Conservation (phyloP, 306 rosid genomes). For the Citrullus colocynthis region DNA sequence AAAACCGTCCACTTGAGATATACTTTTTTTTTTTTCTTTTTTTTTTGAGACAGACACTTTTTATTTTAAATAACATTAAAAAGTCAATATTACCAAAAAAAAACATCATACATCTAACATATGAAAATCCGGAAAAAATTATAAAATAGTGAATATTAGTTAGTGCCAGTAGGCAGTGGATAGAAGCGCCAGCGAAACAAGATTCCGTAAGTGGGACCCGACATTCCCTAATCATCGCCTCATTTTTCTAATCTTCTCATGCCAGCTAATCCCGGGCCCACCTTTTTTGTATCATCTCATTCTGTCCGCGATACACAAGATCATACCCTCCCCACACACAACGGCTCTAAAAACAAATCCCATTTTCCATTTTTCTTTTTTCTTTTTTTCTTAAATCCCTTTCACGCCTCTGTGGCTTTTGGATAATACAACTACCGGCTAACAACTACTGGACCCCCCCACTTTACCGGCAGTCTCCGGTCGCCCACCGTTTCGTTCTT, state of each 20-base stretch:
- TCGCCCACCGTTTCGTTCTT: neutral
- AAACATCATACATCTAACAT: too few relatives aligned
- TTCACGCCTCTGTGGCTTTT: neutral
- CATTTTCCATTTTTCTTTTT: neutral
- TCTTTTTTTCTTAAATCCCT: too few relatives aligned
- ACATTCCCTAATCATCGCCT: neutral
- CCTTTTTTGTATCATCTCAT: neutral
- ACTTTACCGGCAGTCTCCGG: neutral
- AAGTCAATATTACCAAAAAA: too few relatives aligned
- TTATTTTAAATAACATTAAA: too few relatives aligned
- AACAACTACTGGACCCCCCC: neutral
- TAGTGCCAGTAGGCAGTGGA: neutral
- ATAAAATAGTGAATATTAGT: constrained; percentile 3
- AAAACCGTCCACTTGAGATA: too few relatives aligned
- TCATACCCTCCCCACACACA: neutral
- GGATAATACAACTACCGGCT: neutral
- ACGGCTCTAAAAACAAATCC: neutral
- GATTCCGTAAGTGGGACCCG: neutral
- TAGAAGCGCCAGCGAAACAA: neutral
- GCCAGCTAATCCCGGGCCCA: constrained; percentile 5
- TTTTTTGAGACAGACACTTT: too few relatives aligned
- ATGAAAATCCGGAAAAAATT: neutral
- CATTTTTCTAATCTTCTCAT: neutral
- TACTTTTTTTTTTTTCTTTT: too few relatives aligned
- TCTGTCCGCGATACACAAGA: neutral